Conservation (phyloP, 257 asterid species). For the Ajuga chamaepitys region DNA sequence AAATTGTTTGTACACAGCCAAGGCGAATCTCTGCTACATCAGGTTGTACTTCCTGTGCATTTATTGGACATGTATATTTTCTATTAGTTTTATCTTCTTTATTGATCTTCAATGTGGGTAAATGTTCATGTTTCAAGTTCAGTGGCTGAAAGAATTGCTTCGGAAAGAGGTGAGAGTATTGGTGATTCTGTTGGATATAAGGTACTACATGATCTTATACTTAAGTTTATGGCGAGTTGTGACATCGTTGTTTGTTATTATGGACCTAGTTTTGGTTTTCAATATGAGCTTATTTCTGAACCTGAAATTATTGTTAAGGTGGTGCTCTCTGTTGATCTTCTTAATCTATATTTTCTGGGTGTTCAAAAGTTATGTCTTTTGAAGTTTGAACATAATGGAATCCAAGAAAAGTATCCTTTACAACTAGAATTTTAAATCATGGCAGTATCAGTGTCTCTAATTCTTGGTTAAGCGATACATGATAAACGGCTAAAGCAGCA, state of each 20-base stretch:
- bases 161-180: conserved; percentile 85
- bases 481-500: background rate
- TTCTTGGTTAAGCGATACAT: background rate
- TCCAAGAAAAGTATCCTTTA: background rate
- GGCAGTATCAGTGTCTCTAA: background rate
- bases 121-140: conserved; percentile 27
- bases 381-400: background rate
- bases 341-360: background rate
- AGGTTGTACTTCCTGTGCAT: conserved; percentile 34
- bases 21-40: conserved; percentile 92
- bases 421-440: background rate
- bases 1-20: conserved; percentile 91
- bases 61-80: conserved; percentile 6
- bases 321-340: background rate
- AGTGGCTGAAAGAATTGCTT: conserved; percentile 96
- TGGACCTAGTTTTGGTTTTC: background rate
- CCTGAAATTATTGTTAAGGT: background rate
- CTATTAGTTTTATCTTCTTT: background rate
- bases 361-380: background rate
- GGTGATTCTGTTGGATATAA: conserved; percentile 93
- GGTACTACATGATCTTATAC: conserved; percentile 39
- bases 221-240: background rate
- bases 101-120: conserved; percentile 5
- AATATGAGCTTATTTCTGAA: background rate
- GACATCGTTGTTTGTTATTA: background rate